These are phyloP conservation scores for Exophiala alcalophila DNA, from an alignment of 2,329 filamentous ascomycete genomes.

Conservation along the genomic window DNA sequence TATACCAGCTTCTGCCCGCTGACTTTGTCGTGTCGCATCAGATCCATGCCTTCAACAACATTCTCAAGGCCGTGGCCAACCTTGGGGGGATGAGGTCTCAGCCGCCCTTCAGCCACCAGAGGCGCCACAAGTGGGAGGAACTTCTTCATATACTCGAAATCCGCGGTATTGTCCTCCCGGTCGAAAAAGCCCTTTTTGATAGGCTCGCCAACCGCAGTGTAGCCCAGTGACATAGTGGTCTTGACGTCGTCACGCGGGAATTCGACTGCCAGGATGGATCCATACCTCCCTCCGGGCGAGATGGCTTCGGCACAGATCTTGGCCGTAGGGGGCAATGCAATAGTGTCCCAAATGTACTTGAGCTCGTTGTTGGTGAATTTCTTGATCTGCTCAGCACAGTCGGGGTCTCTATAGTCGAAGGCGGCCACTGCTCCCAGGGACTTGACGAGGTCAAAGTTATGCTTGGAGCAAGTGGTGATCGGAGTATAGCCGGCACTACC, in stretches of 20 bases:
- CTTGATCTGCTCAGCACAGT: conserved; percentile 35
- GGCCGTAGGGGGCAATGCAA: conserved; percentile 32
- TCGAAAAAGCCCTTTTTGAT: conserved; percentile 24
- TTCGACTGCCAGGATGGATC: conserved; percentile 31
- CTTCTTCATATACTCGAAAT: conserved; percentile 43
- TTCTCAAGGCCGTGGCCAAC: conserved; percentile 46
- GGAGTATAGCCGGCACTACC: conserved; percentile 33
- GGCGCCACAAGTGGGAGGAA: conserved; percentile 41
- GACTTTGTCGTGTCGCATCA: conserved; percentile 46
- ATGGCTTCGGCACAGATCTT: conserved; percentile 37
- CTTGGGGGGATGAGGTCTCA: conserved; percentile 44
- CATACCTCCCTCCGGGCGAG: conserved; percentile 36
- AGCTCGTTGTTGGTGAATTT: conserved; percentile 38
- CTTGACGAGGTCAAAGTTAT: conserved; percentile 36
- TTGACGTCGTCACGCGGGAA: conserved; percentile 36
- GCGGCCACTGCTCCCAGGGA: conserved; percentile 37
- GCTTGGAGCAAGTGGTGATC: conserved; percentile 38
- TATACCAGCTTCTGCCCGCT: conserved; percentile 51
- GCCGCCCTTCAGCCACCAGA: conserved; percentile 42
- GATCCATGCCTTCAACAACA: conserved; percentile 45
- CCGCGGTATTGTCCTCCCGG: conserved; percentile 31
- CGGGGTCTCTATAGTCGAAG: conserved; percentile 39
- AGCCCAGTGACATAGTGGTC: conserved; percentile 33
- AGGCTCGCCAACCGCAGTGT: conserved; percentile 36
- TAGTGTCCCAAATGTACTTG: conserved; percentile 39